Evolutionary conservation across 2,329 filamentous ascomycete genomes (phyloP).

Genomic region (Colletotrichum australisinense): DNA sequence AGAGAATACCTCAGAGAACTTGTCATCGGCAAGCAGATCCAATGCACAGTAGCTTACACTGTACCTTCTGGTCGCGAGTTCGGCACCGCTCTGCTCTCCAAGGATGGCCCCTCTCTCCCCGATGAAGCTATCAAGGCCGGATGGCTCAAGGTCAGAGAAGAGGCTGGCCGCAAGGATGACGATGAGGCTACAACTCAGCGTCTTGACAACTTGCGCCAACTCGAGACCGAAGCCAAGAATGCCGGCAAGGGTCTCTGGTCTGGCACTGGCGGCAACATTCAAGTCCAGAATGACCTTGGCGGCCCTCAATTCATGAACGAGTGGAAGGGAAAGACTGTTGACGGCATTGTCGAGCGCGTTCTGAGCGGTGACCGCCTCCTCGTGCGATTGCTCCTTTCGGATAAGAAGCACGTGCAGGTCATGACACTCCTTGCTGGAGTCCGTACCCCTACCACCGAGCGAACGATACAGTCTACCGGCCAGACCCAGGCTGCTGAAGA

Average conservation of each 20-base stretch:
- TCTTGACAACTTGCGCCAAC: slow-evolving; percentile 80
- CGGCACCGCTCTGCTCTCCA: slow-evolving; percentile 78
- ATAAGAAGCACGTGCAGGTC: slow-evolving; percentile 88
- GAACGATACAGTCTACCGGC: slow-evolving; percentile 81
- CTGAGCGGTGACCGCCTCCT: slow-evolving; percentile 92
- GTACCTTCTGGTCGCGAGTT: slow-evolving; percentile 92
- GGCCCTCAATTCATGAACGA: slow-evolving; percentile 83
- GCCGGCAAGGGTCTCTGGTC: slow-evolving; percentile 87
- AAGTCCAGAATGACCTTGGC: slow-evolving; percentile 84
- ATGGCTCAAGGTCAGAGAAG: slow-evolving; percentile 93
- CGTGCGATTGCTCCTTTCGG: slow-evolving; percentile 81
- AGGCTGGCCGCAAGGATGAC: slow-evolving; percentile 92
- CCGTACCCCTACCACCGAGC: slow-evolving; percentile 88
- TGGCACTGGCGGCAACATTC: slow-evolving; percentile 72
- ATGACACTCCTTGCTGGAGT: slow-evolving; percentile 92
- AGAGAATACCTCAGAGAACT: slow-evolving; percentile 90
- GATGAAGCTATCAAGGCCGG: slow-evolving; percentile 88
- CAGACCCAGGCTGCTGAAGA: slow-evolving; percentile 88
- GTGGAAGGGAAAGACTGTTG: slow-evolving; percentile 86
- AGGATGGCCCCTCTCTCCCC: slow-evolving; percentile 81
- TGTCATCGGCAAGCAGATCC: slow-evolving; percentile 86
- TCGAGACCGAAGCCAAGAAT: slow-evolving; percentile 82
- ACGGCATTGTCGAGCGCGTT: slow-evolving; percentile 90
- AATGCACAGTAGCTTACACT: slow-evolving; percentile 88
- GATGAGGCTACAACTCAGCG: slow-evolving; percentile 78